A percentile compares a stretch with the other conserved stretches of the same genome.
These are phyloP conservation scores for Eucalyptus sp. DNA, from an alignment of 345 rosid species.

Conservation along the genomic window DNA sequence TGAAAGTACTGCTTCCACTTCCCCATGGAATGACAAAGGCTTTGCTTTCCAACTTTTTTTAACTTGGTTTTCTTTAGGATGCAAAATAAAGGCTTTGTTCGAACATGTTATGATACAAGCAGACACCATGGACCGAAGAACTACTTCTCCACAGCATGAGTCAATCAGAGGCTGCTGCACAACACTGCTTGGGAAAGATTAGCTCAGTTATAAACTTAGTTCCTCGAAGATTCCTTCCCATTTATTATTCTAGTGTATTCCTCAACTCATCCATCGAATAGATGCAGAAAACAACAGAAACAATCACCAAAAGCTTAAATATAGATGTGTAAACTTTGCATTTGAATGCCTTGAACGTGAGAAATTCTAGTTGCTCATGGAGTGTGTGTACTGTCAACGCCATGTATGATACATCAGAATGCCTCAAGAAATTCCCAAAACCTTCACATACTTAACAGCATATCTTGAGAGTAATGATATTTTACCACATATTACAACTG, in stretches of 20 bases:
- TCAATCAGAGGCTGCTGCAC: not conserved
- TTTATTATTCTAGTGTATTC: no score
- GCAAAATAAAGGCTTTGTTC: not conserved
- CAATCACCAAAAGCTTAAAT: no score
- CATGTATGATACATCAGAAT: not conserved
- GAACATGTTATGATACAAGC: not conserved
- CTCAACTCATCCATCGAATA: not conserved
- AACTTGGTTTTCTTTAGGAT: not conserved
- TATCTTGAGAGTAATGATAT: not conserved
- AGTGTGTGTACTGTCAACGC: not conserved
- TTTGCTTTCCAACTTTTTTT: not conserved
- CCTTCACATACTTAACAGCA: not conserved
- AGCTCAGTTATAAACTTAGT: not conserved
- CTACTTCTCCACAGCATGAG: not conserved
- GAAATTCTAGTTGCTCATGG: not conserved
- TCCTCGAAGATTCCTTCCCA: not conserved
- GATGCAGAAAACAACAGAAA: not conserved
- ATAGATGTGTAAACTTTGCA: not conserved
- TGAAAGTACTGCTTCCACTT: not conserved
- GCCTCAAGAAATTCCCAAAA: not conserved
- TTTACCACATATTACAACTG: not conserved
- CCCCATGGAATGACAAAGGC: not conserved
- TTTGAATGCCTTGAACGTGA: not conserved
- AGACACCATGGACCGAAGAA: not conserved
- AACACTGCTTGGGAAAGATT: not conserved